Percentiles rank a stretch among this genome's conserved stretches.
Evolutionary conservation across 2,329 filamentous ascomycete species (phyloP).

Genomic region (Myriosclerotinia duriaeana): DNA sequence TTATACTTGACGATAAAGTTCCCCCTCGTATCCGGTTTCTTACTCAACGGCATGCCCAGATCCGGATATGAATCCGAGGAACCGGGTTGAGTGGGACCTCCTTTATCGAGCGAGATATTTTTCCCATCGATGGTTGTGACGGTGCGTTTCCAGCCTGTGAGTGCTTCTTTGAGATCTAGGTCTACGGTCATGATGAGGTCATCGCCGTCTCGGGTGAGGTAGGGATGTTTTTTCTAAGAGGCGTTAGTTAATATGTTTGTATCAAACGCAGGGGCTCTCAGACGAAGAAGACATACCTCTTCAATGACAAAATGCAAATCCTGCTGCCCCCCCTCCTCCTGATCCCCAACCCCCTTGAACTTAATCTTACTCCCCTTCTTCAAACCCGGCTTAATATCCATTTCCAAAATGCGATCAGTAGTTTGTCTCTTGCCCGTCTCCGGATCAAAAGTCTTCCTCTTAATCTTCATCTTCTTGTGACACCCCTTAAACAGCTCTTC

Average conservation of each 20-base stretch:
- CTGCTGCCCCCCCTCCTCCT: conserved; percentile 93
- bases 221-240: conserved; percentile 75
- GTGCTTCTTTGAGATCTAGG: conserved; percentile 84
- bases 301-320: conserved; percentile 93
- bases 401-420: conserved; percentile 87
- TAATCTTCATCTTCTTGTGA: conserved; percentile 98
- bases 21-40: conserved; percentile 80
- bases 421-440: conserved; percentile 77
- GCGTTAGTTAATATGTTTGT: conserved; percentile 7
- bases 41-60: conserved; percentile 92
- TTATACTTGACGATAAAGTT: conserved; percentile 89
- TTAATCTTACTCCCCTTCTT: conserved; percentile 99
- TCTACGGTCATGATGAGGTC: conserved; percentile 78
- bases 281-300: conserved; percentile 63
- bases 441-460: conserved; percentile 88
- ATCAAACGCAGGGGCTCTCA: background rate
- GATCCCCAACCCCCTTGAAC: conserved; percentile 95
- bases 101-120: conserved; percentile 74
- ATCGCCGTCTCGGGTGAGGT: conserved; percentile 85
- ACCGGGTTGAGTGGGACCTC: conserved; percentile 81
- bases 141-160: conserved; percentile 92
- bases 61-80: conserved; percentile 78
- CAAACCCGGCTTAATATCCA: conserved; percentile 91
- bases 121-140: conserved; percentile 91
- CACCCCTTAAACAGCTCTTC: conserved; percentile 87